phyloP scores from a whole-genome alignment of 1,139 yeast genomes.

The Suhomyces kunorum region DNA sequence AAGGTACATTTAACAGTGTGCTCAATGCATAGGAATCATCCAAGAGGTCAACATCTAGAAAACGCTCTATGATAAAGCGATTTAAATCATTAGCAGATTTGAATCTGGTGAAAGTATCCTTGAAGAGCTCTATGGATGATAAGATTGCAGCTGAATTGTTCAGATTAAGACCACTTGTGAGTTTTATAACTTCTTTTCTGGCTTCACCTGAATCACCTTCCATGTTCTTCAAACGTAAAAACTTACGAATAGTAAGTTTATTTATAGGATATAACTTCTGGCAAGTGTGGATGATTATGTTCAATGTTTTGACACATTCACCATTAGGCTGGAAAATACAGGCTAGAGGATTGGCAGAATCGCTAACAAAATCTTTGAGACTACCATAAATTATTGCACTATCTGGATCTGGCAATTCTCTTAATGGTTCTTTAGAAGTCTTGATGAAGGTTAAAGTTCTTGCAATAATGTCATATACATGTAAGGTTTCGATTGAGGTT shows the following conservation, averaged over 20 bases:
- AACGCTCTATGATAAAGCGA: slow-evolving; percentile 37
- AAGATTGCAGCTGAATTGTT: slow-evolving; percentile 35
- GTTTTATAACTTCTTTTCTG: slow-evolving; percentile 29
- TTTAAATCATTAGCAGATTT: slow-evolving; percentile 30
- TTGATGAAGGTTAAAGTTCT: slow-evolving; percentile 22
- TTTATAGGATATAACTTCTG: slow-evolving; percentile 45
- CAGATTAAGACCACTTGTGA: slow-evolving; percentile 34
- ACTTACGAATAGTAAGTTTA: slow-evolving; percentile 40
- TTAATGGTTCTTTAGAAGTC: slow-evolving; percentile 7
- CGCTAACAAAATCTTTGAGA: slow-evolving; percentile 5
- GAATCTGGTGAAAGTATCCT: slow-evolving; percentile 26
- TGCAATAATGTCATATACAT: slow-evolving; percentile 32
- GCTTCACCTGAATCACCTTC: slow-evolving; percentile 16
- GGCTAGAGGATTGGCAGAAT: slow-evolving; percentile 18
- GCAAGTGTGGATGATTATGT: slow-evolving; percentile 36
- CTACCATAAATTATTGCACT: not conserved
- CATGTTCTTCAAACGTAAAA: slow-evolving; percentile 31
- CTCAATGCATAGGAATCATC: slow-evolving; percentile 28
- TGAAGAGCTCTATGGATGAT: slow-evolving; percentile 27
- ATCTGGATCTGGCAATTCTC: not conserved
- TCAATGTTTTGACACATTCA: slow-evolving; percentile 23
- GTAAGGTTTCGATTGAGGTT: slow-evolving; percentile 32
- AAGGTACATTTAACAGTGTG: slow-evolving; percentile 16
- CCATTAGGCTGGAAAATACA: slow-evolving; percentile 26
- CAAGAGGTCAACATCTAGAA: slow-evolving; percentile 41